Evolutionary conservation across 225 moss, liverwort and hornwort species (phyloP).

Genomic region (Straminergon stramineum): DNA sequence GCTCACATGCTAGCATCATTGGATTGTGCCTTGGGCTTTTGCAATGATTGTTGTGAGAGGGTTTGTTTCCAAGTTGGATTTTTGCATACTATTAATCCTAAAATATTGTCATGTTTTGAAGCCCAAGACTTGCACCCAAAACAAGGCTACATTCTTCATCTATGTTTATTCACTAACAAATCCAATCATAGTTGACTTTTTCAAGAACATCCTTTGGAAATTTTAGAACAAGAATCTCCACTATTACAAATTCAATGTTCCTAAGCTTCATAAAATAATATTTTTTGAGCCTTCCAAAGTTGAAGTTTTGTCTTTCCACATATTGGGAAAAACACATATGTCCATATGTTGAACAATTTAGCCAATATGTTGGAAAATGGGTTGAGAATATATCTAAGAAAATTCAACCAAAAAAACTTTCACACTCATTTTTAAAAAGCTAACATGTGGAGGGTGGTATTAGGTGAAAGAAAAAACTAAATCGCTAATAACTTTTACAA

Average conservation of each 20-base stretch:
- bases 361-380: neutral
- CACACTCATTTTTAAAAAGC: neutral
- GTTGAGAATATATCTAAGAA: neutral
- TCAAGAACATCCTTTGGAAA: neutral
- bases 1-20: too few species aligned
- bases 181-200: neutral
- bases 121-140: too few species aligned
- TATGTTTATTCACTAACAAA: neutral
- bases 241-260: neutral
- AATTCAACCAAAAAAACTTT: neutral
- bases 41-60: neutral
- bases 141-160: too few species aligned
- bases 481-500: too few species aligned
- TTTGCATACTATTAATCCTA: too few species aligned
- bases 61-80: neutral
- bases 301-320: neutral
- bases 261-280: neutral
- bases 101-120: too few species aligned
- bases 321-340: neutral
- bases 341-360: neutral
- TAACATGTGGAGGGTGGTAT: too few species aligned
- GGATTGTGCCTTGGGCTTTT: rapidly evolving
- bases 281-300: neutral
- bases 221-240: neutral
- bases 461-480: neutral